Conservation (phyloP, 345 rosid genomes). For the Pugionium cornutum region DNA sequence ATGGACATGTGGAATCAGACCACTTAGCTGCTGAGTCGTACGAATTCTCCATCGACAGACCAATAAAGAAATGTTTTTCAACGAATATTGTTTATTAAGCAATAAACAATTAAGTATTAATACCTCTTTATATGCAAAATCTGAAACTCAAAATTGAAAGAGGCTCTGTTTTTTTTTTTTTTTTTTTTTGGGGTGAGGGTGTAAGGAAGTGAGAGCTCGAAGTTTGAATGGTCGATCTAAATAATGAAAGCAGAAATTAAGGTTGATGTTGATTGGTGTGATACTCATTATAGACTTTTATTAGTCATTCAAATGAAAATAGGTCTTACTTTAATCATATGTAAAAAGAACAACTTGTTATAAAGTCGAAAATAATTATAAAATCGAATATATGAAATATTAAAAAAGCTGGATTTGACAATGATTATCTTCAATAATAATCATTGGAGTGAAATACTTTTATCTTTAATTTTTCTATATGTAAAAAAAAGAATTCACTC, state of each 20-base stretch:
- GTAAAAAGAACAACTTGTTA: slow-evolving; percentile 38
- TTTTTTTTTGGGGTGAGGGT: slow-evolving; percentile 15
- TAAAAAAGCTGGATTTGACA: slow-evolving; percentile 29
- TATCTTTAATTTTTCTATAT: slow-evolving; percentile 12
- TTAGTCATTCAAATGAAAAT: slow-evolving; percentile 34
- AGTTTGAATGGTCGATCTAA: slow-evolving; percentile 32
- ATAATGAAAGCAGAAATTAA: slow-evolving; percentile 37
- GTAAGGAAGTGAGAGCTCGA: slow-evolving; percentile 25
- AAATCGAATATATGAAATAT: slow-evolving; percentile 11
- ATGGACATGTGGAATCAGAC: slow-evolving; percentile 33
- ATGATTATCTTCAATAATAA: slow-evolving; percentile 19
- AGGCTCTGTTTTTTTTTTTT: background rate
- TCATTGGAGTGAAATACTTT: slow-evolving; percentile 36
- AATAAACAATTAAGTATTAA: background rate
- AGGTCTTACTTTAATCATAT: slow-evolving; percentile 37
- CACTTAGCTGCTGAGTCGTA: slow-evolving; percentile 35
- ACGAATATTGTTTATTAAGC: background rate
- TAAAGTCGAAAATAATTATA: slow-evolving; percentile 8
- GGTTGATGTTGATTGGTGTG: slow-evolving; percentile 43
- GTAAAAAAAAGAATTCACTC: slow-evolving; percentile 26
- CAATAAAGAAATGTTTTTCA: slow-evolving; percentile 1
- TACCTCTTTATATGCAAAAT: background rate
- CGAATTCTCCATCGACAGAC: slow-evolving; percentile 29
- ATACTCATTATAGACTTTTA: slow-evolving; percentile 34
- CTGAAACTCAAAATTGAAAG: slow-evolving; percentile 31